Evolutionary conservation across 306 rosid genomes (phyloP), one percentile per base, ranked within the genome.

Genomic region (Ziziphus jujuba): DNA sequence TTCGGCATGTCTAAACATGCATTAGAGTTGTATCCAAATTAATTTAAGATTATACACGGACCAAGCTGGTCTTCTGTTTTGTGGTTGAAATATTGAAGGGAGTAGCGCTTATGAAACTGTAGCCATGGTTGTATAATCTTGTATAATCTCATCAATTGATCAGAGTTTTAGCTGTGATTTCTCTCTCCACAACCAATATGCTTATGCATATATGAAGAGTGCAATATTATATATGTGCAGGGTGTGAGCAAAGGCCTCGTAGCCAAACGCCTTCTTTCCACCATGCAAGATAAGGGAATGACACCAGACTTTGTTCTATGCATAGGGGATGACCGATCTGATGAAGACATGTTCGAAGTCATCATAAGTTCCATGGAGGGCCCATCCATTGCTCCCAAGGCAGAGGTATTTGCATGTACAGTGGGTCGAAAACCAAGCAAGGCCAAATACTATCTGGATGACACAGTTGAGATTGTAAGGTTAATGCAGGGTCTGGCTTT

Each of bases 301-400:
- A 31, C 80, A 1, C 88, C 89, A 1, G 95, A 88, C 66, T 88
- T 88, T 35, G 87, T 88, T 61, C 76, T 85, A 57, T 88, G 95
- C 68, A 80, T 85, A 45, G 95, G 91, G 40, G 95, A 88, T 73
- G 95, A 88, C 47, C 69, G 90, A 72, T 88, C 95, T 0, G 95
- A 88, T 16, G 95, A 88, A 83, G 95, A 85, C 80, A 88, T 88
- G 95, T 88, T 88, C 22, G 90, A 88, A 87, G 88, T 77, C 64
- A 83, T 88, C 68, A 28, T 72, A 4, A 79, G 78, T 70, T 80
- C 89, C 53, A 63, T 73, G 65, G 69, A 75, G 12, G 85, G 87
- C 13, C 84, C 91, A 5, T 79, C 89, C 56, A 73, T 83, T 3
- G 76, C 84, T 4, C 78, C 85, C 0, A 70, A 66, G 56, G 91